Evolutionary conservation across 495 filamentous ascomycete species (phyloP), one percentile per base, ranked within the genome.

Genomic region (Evernia prunastri): DNA sequence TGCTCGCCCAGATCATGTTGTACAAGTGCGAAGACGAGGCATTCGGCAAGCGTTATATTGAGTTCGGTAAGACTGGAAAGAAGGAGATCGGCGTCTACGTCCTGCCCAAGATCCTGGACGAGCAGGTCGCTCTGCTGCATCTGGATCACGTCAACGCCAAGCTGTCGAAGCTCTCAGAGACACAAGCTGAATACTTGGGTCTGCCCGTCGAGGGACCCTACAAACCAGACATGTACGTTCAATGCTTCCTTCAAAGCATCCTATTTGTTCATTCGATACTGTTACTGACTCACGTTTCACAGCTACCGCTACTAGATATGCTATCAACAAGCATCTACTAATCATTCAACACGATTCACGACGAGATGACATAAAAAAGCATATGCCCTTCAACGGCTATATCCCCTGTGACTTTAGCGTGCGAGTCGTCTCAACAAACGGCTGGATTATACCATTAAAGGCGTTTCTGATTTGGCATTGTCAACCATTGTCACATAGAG

Each of bases 1-100:
- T 97, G 68, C 90, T 98, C 74, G 94, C 94, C 35, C 94, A 98
- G 82, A 98, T 98, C 79, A 89, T 96, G 82, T 83, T 98, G 67
- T 98, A 80, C 88, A 97, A 97, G 87, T 86, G 87, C 70, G 83
- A 88, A 75, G 93, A 98, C 72, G 83, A 81, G 72, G 88, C 78
- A 59, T 98, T 97, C 77, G 84, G 88, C 76, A 79, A 87, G 76
- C 96, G 96, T 83, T 97, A 97, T 79, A 82, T 89, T 72, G 94
- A 97, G 79, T 98, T 96, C 78, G 91, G 89, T 78, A 89, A 91
- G 83, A 84, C 84, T 59, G 87, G 86, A 75, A 94, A 94, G 84
- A 92, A 96, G 75, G 81, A 83, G 64, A 81, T 94, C 71, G 88
- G 92, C 70, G 95, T 98, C 81, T 97, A 95, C 77, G 93, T 96